Evolutionary conservation across 2,329 filamentous ascomycete species (phyloP), one percentile per base, ranked within the genome.

Genomic region (Xylariomycetidae sp.): DNA sequence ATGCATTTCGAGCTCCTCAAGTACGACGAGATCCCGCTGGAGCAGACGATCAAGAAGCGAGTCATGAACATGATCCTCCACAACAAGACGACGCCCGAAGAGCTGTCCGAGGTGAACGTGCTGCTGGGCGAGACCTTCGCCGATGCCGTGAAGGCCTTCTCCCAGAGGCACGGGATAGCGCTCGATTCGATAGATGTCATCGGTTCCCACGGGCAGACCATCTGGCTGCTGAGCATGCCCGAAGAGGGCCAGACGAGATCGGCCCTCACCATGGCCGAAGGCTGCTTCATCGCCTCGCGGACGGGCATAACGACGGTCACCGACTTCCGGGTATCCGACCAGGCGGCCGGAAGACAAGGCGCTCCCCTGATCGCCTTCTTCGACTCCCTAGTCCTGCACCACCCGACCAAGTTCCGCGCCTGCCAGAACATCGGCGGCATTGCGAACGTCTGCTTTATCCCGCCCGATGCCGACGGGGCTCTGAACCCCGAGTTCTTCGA

Each of bases 381-480:
- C 45, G 72, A 80, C 42, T 64, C 67, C 1, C 57, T 77, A 4
- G 46, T 78, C 8, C 60, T 80, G 13, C 70, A 73, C 42, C 71
- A 80, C 44, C 68, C 74, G 0, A 69, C 56, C 4, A 77, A 74
- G 52, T 57, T 76, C 6, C 67, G 76, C 16, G 72, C 70, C 3
- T 78, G 74, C 50, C 72, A 80, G 48, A 78, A 79, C 46, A 78
- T 80, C 34, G 73, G 73, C 31, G 74, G 75, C 19, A 76, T 80
- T 26, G 71, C 70, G 18, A 80, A 75, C 43, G 69, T 80, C 16
- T 79, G 70, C 56, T 77, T 79, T 54, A 72, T 78, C 31, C 72
- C 70, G 3, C 66, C 71, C 0, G 62, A 70, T 31, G 53, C 53
- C 18, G 49, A 62, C 14, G 50, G 60, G 18, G 51, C 58, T 38